These are phyloP conservation scores for Syzygium grande DNA, from an alignment of 345 rosid species.

Conservation along the genomic window DNA sequence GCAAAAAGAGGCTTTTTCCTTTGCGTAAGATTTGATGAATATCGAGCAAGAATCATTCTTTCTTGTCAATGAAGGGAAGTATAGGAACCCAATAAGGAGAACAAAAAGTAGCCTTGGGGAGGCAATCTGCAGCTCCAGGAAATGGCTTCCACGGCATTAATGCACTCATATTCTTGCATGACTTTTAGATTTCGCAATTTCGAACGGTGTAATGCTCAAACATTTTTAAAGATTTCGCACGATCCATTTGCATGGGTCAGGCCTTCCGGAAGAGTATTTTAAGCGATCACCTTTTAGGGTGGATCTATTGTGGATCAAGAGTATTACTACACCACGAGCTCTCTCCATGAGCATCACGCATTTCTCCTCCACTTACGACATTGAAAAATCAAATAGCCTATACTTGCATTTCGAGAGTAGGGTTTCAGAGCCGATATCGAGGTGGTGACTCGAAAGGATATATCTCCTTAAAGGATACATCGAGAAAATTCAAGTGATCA, in stretches of 20 bases:
- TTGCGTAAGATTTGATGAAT: neutral
- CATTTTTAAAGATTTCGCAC: neutral
- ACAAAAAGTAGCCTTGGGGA: neutral
- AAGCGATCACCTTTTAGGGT: neutral
- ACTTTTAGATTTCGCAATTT: neutral
- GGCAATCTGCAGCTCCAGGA: neutral
- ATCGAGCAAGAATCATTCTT: neutral
- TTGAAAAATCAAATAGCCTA: neutral
- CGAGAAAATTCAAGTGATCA: neutral
- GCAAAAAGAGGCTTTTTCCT: neutral
- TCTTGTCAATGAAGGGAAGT: neutral
- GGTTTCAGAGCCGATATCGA: neutral
- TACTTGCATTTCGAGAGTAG: neutral
- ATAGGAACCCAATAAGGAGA: neutral
- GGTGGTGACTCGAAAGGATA: neutral
- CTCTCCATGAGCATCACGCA: neutral
- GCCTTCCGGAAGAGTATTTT: neutral
- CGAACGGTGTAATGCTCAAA: neutral
- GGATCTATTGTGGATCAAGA: neutral
- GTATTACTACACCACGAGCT: neutral
- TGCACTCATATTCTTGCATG: neutral
- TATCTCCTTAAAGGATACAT: neutral
- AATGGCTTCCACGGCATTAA: neutral
- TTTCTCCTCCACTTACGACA: neutral
- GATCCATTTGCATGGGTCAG: rapidly evolving